These are phyloP conservation scores for Penicillium dipodomyicola DNA, from an alignment of 495 filamentous ascomycete genomes.

Conservation along the genomic window DNA sequence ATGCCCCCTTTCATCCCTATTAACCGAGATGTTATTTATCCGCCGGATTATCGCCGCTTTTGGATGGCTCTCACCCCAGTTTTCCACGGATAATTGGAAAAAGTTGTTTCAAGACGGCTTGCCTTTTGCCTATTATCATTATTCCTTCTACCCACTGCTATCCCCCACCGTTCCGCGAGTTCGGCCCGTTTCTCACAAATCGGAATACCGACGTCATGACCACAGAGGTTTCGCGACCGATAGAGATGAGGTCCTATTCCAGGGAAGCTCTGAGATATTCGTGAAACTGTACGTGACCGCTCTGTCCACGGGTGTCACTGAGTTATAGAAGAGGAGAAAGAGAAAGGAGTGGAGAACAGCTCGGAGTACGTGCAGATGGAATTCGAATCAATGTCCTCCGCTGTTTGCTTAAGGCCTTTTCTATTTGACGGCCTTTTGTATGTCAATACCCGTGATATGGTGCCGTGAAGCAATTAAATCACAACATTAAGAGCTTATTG, in stretches of 20 bases:
- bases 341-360: too few relatives aligned
- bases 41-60: not conserved
- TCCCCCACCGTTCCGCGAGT: not conserved
- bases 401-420: not conserved
- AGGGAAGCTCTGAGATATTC: not conserved
- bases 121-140: not conserved
- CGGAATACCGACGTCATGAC: constrained; percentile 32
- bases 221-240: not conserved
- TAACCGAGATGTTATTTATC: constrained; percentile 18
- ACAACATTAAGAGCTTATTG: too few relatives aligned
- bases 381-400: not conserved
- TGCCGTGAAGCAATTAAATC: too few relatives aligned
- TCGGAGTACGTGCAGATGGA: not conserved
- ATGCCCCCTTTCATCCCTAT: not conserved
- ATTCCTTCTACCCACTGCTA: not conserved
- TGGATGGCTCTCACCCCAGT: not conserved
- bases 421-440: too few relatives aligned
- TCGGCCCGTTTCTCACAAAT: constrained; percentile 11
- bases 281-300: not conserved
- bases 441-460: too few relatives aligned
- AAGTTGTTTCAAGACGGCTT: not conserved
- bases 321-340: not conserved
- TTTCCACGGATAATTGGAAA: constrained; percentile 1
- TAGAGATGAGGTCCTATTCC: not conserved
- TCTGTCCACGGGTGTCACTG: too few relatives aligned